Conservation (phyloP, 2,329 filamentous ascomycete genomes). For the Aspergillus novofumigatus region DNA sequence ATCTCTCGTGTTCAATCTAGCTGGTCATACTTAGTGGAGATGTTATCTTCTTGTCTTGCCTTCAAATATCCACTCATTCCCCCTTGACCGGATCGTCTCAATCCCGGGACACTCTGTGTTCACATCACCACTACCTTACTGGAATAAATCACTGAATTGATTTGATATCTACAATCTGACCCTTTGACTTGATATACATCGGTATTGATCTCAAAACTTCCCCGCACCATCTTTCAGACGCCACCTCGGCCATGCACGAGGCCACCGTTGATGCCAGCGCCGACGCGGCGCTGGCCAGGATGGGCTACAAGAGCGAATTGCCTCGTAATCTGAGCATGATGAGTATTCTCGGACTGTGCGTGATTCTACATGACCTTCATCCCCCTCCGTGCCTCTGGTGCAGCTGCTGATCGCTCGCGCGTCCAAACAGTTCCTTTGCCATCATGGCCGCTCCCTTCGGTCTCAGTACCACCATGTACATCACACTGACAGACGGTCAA, state of each 20-base stretch:
- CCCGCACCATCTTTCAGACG: background rate
- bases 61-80: background rate
- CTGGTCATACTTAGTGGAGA: background rate
- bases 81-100: background rate
- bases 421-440: conserved; percentile 55
- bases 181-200: background rate
- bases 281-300: conserved; percentile 58
- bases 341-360: conserved; percentile 60
- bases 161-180: background rate
- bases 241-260: conserved; percentile 15
- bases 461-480: conserved; percentile 64
- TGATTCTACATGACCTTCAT: conserved; percentile 1
- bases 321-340: conserved; percentile 66
- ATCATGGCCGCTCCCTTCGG: conserved; percentile 72
- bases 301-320: conserved; percentile 66
- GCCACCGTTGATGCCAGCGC: conserved; percentile 38
- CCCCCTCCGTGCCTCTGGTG: background rate
- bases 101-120: background rate
- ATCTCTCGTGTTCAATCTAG: background rate
- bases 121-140: background rate
- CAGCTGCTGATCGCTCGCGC: background rate
- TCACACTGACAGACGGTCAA: conserved; percentile 65
- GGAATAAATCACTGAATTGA: background rate
- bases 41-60: background rate
- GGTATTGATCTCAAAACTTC: background rate